Evolutionary conservation across 768 basidiomycete genomes (phyloP).

Genomic region (Psilocybe sp.): DNA sequence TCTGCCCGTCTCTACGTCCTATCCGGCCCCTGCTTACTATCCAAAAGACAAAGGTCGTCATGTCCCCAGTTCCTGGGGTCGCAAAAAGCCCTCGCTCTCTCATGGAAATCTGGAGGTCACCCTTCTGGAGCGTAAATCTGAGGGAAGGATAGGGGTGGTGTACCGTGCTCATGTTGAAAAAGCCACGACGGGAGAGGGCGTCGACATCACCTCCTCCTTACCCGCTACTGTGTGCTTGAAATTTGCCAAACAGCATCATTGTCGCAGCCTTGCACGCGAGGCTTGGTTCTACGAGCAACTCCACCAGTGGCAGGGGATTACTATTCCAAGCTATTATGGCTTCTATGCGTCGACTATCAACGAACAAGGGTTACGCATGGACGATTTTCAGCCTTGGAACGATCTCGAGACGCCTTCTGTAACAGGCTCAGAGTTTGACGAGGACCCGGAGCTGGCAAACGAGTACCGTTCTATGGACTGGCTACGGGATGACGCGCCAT

Average conservation of each 20-base stretch:
- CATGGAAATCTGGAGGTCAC: not conserved
- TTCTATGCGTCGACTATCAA: not conserved
- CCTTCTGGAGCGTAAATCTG: not conserved
- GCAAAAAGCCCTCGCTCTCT: not conserved
- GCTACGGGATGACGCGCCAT: not conserved
- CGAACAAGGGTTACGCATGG: not conserved
- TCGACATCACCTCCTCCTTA: not conserved
- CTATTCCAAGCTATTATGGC: not conserved
- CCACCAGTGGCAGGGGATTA: not conserved
- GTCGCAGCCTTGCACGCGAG: not conserved
- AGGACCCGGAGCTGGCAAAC: too few species aligned
- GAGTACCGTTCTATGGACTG: not conserved
- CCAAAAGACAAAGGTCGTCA: not conserved
- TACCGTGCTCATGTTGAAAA: not conserved
- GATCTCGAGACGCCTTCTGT: too few species aligned
- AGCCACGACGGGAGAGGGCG: not conserved
- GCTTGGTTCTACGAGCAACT: conserved; percentile 1
- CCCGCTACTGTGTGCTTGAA: not conserved
- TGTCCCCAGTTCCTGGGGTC: not conserved
- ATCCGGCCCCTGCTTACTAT: not conserved
- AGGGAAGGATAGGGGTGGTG: not conserved
- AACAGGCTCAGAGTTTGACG: too few species aligned
- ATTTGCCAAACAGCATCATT: not conserved
- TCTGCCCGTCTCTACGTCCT: not conserved
- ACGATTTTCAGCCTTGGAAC: too few species aligned